These are phyloP conservation scores for Cryptococcus jaspeensis DNA, from an alignment of 1,284 basidiomycete genomes.

Conservation along the genomic window DNA sequence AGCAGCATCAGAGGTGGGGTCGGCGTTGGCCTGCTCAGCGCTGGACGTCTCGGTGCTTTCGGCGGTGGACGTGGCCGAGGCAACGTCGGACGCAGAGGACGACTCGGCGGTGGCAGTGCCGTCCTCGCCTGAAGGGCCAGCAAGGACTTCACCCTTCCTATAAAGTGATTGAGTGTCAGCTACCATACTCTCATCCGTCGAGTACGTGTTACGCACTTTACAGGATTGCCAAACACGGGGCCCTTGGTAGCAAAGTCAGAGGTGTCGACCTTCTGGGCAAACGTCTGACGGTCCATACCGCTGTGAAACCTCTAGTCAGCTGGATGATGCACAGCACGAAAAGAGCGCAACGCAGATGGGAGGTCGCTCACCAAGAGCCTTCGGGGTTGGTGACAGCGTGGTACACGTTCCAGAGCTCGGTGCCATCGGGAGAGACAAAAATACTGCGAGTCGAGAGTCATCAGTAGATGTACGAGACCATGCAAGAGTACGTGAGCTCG, in stretches of 20 bases:
- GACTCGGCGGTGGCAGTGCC: neutral
- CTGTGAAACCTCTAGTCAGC: no score
- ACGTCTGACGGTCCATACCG: slow-evolving; percentile 19
- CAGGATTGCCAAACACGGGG: slow-evolving; percentile 17
- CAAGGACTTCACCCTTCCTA: neutral
- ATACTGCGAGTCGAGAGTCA: slow-evolving; percentile 7
- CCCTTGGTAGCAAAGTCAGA: slow-evolving; percentile 6
- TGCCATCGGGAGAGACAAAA: slow-evolving; percentile 22
- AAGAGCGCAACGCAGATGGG: neutral
- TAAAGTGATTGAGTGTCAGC: neutral
- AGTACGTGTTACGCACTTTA: slow-evolving; percentile 2
- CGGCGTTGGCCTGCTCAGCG: neutral
- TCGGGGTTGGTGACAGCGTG: slow-evolving; percentile 18
- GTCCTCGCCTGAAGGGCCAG: slow-evolving; percentile 1
- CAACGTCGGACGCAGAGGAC: neutral
- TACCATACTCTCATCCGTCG: neutral
- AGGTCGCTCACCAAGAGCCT: slow-evolving; percentile 24
- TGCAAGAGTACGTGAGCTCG: no score
- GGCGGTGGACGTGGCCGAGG: neutral
- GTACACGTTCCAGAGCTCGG: slow-evolving; percentile 26
- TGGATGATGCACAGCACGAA: no score
- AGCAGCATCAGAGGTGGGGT: neutral
- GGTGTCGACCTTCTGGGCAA: slow-evolving; percentile 17
- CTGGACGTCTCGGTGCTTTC: neutral
- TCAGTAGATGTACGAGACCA: no score